Conservation (phyloP, 1,284 basidiomycete genomes). For the Cryptococcus sp. region DNA sequence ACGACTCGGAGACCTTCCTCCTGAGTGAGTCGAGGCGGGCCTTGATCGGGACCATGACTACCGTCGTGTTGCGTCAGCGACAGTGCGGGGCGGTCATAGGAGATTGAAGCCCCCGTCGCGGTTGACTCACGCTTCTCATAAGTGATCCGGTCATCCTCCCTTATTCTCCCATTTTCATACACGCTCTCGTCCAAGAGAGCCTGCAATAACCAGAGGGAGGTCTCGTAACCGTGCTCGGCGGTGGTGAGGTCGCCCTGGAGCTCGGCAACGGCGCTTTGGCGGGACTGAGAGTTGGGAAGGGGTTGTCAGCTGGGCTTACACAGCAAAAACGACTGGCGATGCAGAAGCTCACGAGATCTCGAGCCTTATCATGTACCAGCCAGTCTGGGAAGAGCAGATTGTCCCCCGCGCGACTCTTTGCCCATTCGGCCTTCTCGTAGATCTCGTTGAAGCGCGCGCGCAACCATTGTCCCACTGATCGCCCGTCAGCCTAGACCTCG, state of each 20-base stretch:
- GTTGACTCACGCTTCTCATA: constrained; percentile 79
- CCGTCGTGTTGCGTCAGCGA: neutral
- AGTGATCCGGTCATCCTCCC: constrained; percentile 76
- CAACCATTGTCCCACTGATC: constrained; percentile 57
- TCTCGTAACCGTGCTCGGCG: constrained; percentile 91
- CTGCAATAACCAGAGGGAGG: constrained; percentile 86
- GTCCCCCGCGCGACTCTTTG: constrained; percentile 53
- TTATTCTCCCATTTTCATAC: constrained; percentile 74
- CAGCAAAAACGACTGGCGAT: neutral
- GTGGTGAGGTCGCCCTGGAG: constrained; percentile 69
- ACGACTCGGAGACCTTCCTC: constrained; percentile 23
- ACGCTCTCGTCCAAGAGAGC: constrained; percentile 86
- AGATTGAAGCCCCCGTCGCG: too few relatives aligned
- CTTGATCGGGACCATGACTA: constrained; percentile 31
- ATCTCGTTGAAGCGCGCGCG: constrained; percentile 57
- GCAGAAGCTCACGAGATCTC: constrained; percentile 51
- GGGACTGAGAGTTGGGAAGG: constrained; percentile 66
- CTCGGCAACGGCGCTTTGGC: constrained; percentile 87
- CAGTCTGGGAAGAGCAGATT: constrained; percentile 55
- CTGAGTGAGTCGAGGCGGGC: constrained; percentile 25
- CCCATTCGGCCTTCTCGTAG: constrained; percentile 58
- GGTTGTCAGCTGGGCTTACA: constrained; percentile 53
- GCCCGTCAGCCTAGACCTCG: neutral
- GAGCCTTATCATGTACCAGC: constrained; percentile 57
- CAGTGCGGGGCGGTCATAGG: constrained; percentile 20